Evolutionary conservation across 768 basidiomycete genomes (phyloP), one percentile per base, ranked within the genome.

Genomic region (Amanita fuliginea): DNA sequence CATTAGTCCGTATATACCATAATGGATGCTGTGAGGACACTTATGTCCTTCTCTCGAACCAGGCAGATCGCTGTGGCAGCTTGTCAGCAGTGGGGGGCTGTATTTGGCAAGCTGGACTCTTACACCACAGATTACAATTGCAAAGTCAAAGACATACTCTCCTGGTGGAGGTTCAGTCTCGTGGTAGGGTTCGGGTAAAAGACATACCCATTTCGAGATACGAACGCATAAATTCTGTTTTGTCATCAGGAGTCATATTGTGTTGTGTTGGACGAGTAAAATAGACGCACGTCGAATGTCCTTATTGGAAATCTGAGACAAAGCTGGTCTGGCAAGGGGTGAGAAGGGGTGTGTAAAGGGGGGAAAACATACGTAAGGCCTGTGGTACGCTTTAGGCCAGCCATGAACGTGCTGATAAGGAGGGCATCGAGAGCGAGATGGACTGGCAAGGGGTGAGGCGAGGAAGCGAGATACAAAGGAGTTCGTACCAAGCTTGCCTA

Each of bases 61-160:
- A 88, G 13, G 68, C 62, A 32, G 85, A 87, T 37, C 86, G 74
- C 86, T 89, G 58, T 24, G 18, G 19, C 42, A 43, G 10, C 9
- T 47, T 22, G 42, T 52, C 48, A 30, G 40, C 33, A 34, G 6
- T 35, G 18, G 35, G 41, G n/a, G 1, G 19, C 41, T 14, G 8
- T 2, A 33, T 30, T 11, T 42, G 44, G 47, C 33, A 33, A 32
- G 10, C 53, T 35, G 36, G 47, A 22, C 6, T 69, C 83, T 47
- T 64, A 92, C 89, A 62, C 90, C 88, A 39, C 86, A 75, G 45
- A 92, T 60, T 22, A 93, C 90, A 7, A 91, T 77, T 9, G 86
- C 84, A 59, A 93, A 88, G 67, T 93, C 90, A 57, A 88, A 91
- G 3, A 73, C 68, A 58, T 92, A 92, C 67, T 93, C 89, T 42